These are phyloP conservation scores for Larix sibirica DNA, from an alignment of 83 land plant genomes.

Conservation along the genomic window DNA sequence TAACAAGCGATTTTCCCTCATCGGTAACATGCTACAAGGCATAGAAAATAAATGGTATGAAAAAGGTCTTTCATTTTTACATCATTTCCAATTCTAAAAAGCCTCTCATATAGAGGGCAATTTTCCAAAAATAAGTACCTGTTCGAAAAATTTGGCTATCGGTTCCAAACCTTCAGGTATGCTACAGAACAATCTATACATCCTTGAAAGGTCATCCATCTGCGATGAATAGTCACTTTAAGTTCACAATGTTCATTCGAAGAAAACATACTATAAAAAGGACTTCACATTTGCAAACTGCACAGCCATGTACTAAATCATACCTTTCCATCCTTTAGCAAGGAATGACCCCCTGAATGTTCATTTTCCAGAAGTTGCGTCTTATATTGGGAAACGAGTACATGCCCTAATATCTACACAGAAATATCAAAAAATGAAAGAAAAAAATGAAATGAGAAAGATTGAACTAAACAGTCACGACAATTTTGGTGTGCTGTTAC, in stretches of 20 bases:
- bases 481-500: too few relatives aligned
- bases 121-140: too few relatives aligned
- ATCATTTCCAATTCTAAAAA: too few relatives aligned
- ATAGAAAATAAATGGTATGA: background rate
- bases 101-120: too few relatives aligned
- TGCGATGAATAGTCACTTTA: conserved; percentile 8
- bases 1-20: conserved; percentile 80
- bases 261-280: background rate
- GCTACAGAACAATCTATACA: conserved; percentile 78
- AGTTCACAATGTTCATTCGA: background rate
- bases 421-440: background rate
- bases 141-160: conserved; percentile 64
- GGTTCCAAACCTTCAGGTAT: conserved; percentile 82
- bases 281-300: background rate
- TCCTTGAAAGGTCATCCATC: conserved; percentile 84
- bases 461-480: background rate
- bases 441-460: background rate
- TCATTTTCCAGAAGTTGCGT: conserved; percentile 67
- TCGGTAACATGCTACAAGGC: conserved; percentile 78
- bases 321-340: conserved; percentile 70
- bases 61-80: too few relatives aligned
- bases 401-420: conserved; percentile 66
- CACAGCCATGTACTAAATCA: background rate
- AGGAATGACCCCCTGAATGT: conserved; percentile 60
- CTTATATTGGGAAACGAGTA: conserved; percentile 50